Evolutionary conservation across 805 yeast species (phyloP).

Genomic region (Metschnikowia proteae): DNA sequence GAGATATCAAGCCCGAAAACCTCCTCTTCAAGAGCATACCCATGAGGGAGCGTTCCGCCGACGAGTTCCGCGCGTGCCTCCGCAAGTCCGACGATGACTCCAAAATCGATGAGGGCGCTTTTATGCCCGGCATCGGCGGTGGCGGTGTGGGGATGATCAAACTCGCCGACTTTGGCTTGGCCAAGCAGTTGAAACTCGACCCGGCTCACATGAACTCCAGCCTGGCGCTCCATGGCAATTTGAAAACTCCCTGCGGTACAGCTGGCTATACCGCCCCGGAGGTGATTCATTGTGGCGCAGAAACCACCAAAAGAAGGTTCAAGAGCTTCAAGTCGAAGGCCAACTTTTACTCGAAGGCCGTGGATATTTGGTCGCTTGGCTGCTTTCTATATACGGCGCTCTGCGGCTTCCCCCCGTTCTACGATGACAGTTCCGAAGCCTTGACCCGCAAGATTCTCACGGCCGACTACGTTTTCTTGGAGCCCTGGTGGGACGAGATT

Average conservation of each 20-base stretch:
- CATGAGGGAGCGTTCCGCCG: slow-evolving; percentile 40
- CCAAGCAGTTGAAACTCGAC: slow-evolving; percentile 83
- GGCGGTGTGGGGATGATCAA: slow-evolving; percentile 89
- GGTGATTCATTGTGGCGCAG: slow-evolving; percentile 75
- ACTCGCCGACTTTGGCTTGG: slow-evolving; percentile 92
- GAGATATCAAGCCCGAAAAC: slow-evolving; percentile 83
- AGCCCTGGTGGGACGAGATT: slow-evolving; percentile 91
- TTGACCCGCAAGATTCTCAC: slow-evolving; percentile 75
- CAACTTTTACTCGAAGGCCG: slow-evolving; percentile 72
- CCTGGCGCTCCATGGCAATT: slow-evolving; percentile 37
- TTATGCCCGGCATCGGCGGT: slow-evolving; percentile 77
- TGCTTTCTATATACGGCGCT: slow-evolving; percentile 89
- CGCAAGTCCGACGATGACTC: slow-evolving; percentile 66
- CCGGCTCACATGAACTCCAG: slow-evolving; percentile 7
- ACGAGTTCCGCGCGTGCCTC: slow-evolving; percentile 33
- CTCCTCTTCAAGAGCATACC: slow-evolving; percentile 60
- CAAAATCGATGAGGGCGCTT: slow-evolving; percentile 85
- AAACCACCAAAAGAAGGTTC: slow-evolving; percentile 36
- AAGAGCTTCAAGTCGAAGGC: slow-evolving; percentile 13
- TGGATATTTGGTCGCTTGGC: slow-evolving; percentile 98
- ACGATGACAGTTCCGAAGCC: slow-evolving; percentile 73
- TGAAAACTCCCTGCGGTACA: slow-evolving; percentile 98
- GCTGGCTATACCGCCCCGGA: slow-evolving; percentile 99
- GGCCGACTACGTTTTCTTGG: slow-evolving; percentile 70
- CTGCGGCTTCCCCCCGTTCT: slow-evolving; percentile 98